phyloP scores from a whole-genome alignment of 495 filamentous ascomycete genomes.

The Annulohypoxylon bovei region DNA sequence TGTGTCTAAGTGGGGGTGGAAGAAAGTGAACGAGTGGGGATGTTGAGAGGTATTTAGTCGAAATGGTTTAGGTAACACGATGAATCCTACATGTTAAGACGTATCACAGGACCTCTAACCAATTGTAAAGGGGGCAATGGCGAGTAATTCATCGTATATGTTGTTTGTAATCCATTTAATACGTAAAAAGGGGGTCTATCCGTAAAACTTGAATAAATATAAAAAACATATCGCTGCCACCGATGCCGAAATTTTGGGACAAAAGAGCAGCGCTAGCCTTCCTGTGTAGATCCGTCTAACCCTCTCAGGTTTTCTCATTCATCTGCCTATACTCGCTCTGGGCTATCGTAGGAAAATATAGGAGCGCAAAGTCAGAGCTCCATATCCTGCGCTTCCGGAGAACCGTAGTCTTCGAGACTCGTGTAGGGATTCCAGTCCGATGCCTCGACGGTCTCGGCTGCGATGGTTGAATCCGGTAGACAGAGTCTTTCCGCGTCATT shows the following conservation, averaged over 20 bases:
- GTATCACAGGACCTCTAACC: neutral
- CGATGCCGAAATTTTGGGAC: neutral
- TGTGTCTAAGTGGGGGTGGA: neutral
- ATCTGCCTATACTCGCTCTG: neutral
- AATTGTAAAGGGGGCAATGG: neutral
- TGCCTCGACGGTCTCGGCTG: neutral
- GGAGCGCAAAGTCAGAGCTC: neutral
- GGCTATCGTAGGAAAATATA: neutral
- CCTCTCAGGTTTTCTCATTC: neutral
- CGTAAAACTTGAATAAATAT: neutral
- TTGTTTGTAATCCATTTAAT: neutral
- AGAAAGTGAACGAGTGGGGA: neutral
- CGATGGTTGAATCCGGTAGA: neutral
- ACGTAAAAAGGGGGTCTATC: neutral
- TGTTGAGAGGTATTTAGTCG: neutral
- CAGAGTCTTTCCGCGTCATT: neutral
- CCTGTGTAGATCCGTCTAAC: neutral
- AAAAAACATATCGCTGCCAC: neutral
- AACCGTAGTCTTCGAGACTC: neutral
- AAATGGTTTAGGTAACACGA: neutral
- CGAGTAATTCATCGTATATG: too few relatives aligned
- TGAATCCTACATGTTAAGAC: neutral
- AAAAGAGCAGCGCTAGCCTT: neutral
- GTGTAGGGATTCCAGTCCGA: neutral
- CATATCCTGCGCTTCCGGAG: constrained; percentile 14